A percentile compares a stretch with the other conserved stretches of the same genome.
Conservation (phyloP, 2,329 filamentous ascomycete genomes). For the Chrysosporium queenslandicum region DNA sequence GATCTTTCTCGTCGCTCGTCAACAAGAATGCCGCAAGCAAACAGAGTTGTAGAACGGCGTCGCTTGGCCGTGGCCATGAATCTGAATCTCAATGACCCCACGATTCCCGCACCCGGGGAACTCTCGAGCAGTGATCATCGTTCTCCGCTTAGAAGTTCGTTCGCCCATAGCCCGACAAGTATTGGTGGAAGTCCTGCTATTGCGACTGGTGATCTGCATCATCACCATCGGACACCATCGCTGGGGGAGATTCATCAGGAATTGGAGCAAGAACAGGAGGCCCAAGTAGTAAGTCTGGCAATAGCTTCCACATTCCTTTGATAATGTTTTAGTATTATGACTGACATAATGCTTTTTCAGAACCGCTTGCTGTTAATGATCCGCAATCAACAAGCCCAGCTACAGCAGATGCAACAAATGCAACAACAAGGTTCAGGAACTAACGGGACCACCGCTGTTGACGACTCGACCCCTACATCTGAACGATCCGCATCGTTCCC, state of each 20-base stretch:
- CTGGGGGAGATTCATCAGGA: slow-evolving; percentile 43
- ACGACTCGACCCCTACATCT: slow-evolving; percentile 36
- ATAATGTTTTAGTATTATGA: slow-evolving; percentile 12
- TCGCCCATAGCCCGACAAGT: slow-evolving; percentile 37
- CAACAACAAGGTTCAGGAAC: slow-evolving; percentile 24
- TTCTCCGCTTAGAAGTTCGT: slow-evolving; percentile 31
- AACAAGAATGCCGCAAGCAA: slow-evolving; percentile 26
- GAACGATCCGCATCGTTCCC: slow-evolving; percentile 36
- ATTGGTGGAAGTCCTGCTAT: slow-evolving; percentile 35
- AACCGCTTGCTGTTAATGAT: slow-evolving; percentile 44
- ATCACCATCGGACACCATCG: slow-evolving; percentile 41
- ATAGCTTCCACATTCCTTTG: slow-evolving; percentile 40
- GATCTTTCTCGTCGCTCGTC: slow-evolving; percentile 47
- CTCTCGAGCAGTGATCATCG: slow-evolving; percentile 29
- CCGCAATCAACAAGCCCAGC: slow-evolving; percentile 38
- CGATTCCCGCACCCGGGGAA: slow-evolving; percentile 30
- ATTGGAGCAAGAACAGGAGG: slow-evolving; percentile 43
- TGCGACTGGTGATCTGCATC: slow-evolving; percentile 38
- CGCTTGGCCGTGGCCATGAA: slow-evolving; percentile 35
- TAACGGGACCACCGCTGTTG: slow-evolving; percentile 29
- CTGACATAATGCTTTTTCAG: slow-evolving; percentile 21
- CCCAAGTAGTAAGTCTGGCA: slow-evolving; percentile 41
- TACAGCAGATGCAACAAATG: slow-evolving; percentile 31
- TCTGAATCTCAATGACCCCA: slow-evolving; percentile 33
- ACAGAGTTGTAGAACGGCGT: slow-evolving; percentile 31